Evolutionary conservation across 495 filamentous ascomycete genomes (phyloP).

Genomic region (Tuber umbilicatum): DNA sequence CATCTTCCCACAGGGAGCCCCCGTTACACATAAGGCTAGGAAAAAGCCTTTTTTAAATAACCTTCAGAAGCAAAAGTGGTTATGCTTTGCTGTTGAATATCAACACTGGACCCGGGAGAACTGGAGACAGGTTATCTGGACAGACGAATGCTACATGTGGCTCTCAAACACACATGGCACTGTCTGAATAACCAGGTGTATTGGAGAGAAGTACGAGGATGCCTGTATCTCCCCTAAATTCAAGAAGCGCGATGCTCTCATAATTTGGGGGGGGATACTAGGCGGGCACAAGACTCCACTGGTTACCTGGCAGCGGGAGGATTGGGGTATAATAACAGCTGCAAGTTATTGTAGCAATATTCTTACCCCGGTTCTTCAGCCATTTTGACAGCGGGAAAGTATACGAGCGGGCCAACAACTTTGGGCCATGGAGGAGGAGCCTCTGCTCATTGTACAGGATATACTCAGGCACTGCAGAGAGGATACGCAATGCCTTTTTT

Average conservation of each 20-base stretch:
- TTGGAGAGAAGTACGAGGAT: too few species aligned
- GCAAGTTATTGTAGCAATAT: constrained; percentile 6
- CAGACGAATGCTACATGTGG: too few species aligned
- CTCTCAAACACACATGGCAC: too few species aligned
- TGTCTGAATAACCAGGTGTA: too few species aligned
- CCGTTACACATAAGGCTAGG: too few species aligned
- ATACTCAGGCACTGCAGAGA: constrained; percentile 1
- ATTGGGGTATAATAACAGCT: constrained; percentile 16
- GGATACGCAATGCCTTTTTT: constrained; percentile 9
- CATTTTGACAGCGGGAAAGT: constrained; percentile 8
- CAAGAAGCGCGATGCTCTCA: constrained; percentile 11
- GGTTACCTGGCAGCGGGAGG: constrained; percentile 8
- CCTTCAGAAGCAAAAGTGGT: too few species aligned
- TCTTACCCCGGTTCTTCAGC: constrained; percentile 4
- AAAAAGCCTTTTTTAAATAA: too few species aligned
- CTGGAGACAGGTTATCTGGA: too few species aligned
- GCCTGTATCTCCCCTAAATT: too few species aligned
- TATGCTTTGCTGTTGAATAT: too few species aligned
- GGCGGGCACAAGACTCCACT: not conserved
- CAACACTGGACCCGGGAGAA: too few species aligned
- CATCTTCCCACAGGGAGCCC: too few species aligned
- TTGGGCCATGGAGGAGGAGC: constrained; percentile 9
- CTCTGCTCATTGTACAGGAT: constrained; percentile 1
- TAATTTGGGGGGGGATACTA: constrained; percentile 7
- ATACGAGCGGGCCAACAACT: not conserved